Percentiles rank a stretch among this genome's conserved stretches.
Conservation (phyloP, 768 basidiomycete genomes). For the Galerina sulciceps region DNA sequence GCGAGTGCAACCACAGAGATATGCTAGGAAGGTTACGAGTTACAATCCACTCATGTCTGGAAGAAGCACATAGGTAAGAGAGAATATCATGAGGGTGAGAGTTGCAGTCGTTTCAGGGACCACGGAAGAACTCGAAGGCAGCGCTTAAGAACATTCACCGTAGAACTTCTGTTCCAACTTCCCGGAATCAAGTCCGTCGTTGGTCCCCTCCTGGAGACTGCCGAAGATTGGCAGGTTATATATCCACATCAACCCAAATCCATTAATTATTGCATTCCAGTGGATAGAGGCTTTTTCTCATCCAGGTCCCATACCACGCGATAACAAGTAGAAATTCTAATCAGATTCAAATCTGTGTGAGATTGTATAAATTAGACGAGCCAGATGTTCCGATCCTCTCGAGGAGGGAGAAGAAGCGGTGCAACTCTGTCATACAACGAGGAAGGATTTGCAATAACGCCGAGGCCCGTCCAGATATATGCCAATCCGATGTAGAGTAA, state of each 20-base stretch:
- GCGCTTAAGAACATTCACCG: not conserved
- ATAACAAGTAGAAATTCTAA: slow-evolving; percentile 1
- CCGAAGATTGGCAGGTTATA: not conserved
- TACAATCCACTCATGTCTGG: not conserved
- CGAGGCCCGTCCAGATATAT: slow-evolving; percentile 13
- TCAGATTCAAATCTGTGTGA: slow-evolving; percentile 9
- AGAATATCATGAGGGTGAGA: too few species aligned
- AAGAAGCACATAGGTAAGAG: not conserved
- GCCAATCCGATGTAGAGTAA: slow-evolving; percentile 1
- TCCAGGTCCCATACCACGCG: slow-evolving; percentile 5
- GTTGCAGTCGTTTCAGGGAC: not conserved
- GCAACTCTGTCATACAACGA: slow-evolving; percentile 4
- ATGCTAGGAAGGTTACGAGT: too few species aligned
- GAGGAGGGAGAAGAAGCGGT: slow-evolving; percentile 3
- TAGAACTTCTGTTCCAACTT: slow-evolving; percentile 1
- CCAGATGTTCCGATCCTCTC: slow-evolving; percentile 7
- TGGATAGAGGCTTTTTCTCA: not conserved
- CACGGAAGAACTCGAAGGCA: slow-evolving; percentile 6
- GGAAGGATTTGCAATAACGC: slow-evolving; percentile 13
- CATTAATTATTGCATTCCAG: not conserved
- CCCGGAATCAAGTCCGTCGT: not conserved
- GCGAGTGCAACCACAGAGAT: too few species aligned
- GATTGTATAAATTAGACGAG: not conserved
- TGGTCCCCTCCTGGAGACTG: slow-evolving; percentile 1
- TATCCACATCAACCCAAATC: not conserved